Base-by-base conservation (phyloP, 495 filamentous ascomycete species). In the Aspergillus cristatus region DNA sequence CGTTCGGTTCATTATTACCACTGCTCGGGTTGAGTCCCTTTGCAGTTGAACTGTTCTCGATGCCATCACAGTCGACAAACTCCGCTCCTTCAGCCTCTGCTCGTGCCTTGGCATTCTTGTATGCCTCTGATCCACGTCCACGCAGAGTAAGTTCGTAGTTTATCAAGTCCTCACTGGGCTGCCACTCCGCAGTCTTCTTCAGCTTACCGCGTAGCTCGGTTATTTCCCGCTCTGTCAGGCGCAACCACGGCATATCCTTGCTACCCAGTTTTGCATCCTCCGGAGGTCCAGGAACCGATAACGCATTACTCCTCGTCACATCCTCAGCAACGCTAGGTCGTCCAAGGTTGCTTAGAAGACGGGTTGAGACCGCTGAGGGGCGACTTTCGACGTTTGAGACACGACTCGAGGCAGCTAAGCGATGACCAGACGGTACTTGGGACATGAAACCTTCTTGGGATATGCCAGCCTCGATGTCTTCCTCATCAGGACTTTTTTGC, bases 141-240 rank as follows among this genome's bases (percentile, higher is more conserved):
- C 84, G 68, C 7, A 72, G 66, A 31, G 79, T 80, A 7, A 98
- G 71, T 55, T 96, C 88, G 10, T 88, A 75, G 15, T 86, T 75
- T 29, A 97, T 90, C 91, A 98, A 97, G 0, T 91, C 94, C 43
- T 93, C 86, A 48, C 86, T 93, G 0, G 91, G 91, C 25, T 79
- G 80, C 91, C 91, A 98, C 6, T 87, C 78, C 0, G 90, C 84
- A 48, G 97, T 98, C 73, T 98, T 98, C 67, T 98, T 98, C 91
- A 98, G 97, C 35, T 86, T 75, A 62, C 97, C 97, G 32, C 91
- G 73, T 10, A 98, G 68, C 35, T 79, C 79, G 3, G 86, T 89
- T 63, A 98, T 86, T 49, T 98, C 91, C 61, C 79, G 95, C 18
- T 81, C 76, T 0, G 88, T 95, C 26, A 98, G 71, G 37, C 86